These are phyloP conservation scores for Poteriospumella lacustris DNA, from an alignment of 108 stramenopile species.

Conservation along the genomic window DNA sequence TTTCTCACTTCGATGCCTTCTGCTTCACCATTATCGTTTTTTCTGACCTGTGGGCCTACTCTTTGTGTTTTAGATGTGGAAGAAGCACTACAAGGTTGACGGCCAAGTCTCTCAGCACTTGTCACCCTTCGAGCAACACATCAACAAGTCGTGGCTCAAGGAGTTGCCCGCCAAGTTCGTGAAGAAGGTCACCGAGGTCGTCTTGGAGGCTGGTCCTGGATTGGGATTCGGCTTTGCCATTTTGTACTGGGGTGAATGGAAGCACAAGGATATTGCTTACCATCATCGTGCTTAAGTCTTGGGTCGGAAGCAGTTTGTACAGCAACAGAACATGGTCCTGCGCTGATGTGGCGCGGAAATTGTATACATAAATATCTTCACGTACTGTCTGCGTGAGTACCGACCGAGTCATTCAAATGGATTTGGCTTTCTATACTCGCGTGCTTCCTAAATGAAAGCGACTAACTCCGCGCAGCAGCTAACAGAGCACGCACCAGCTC, in stretches of 20 bases:
- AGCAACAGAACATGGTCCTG: no score
- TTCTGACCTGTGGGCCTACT: neutral
- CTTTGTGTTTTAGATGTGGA: conserved; percentile 3
- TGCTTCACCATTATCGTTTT: neutral
- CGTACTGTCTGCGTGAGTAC: no score
- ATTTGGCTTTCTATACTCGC: no score
- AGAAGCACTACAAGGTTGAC: conserved; percentile 22
- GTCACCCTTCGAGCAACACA: conserved; percentile 23
- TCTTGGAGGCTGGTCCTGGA: conserved; percentile 18
- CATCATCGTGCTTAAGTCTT: conserved; percentile 24
- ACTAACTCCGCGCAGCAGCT: no score
- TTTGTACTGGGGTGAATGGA: neutral
- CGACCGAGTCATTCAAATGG: no score
- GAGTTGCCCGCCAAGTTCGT: conserved; percentile 11
- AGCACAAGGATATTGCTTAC: conserved; percentile 15
- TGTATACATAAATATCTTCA: no score
- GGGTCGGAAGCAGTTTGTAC: no score
- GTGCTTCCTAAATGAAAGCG: no score
- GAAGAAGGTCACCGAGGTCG: neutral
- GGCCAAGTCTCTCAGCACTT: conserved; percentile 27
- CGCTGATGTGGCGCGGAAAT: no score
- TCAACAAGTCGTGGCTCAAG: neutral
- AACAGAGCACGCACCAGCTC: no score
- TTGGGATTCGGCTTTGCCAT: neutral
- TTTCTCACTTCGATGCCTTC: neutral